A percentile compares a stretch with the other conserved stretches of the same genome.
Evolutionary conservation across 2,329 filamentous ascomycete genomes (phyloP).

Genomic region (Stachybotrys elegans): DNA sequence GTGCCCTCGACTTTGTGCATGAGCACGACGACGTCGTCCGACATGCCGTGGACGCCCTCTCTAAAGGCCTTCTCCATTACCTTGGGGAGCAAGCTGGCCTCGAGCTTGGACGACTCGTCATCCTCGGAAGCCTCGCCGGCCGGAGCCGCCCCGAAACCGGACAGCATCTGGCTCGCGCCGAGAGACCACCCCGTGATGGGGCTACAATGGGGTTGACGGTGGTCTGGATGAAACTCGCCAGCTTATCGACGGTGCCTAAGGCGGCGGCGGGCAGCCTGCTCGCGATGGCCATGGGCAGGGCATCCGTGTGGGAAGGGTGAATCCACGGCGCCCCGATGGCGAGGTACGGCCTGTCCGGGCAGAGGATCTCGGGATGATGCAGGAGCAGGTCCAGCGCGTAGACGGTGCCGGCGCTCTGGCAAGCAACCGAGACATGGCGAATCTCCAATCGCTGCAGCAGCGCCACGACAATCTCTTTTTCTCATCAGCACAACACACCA

Average conservation of each 20-base stretch:
- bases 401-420: constrained; percentile 25
- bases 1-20: constrained; percentile 15
- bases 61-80: constrained; percentile 17
- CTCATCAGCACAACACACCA: too few species aligned
- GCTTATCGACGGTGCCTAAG: constrained; percentile 14
- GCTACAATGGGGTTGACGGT: constrained; percentile 10
- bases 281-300: constrained; percentile 12
- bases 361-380: constrained; percentile 20
- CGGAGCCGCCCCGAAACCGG: background rate
- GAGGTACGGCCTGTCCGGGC: constrained; percentile 17
- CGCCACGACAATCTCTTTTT: constrained; percentile 21
- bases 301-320: constrained; percentile 17
- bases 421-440: constrained; percentile 19
- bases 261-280: constrained; percentile 14
- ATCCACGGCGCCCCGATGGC: constrained; percentile 26
- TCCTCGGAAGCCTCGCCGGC: background rate
- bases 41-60: constrained; percentile 18
- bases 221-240: constrained; percentile 14
- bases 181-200: constrained; percentile 7
- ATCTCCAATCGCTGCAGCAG: constrained; percentile 27
- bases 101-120: constrained; percentile 9
- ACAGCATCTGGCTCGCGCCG: constrained; percentile 3
- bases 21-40: constrained; percentile 20
- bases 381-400: constrained; percentile 25
- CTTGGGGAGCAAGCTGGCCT: constrained; percentile 12